These are phyloP conservation scores for Colletotrichum falcatum DNA, from an alignment of 2,329 filamentous ascomycete species.

Conservation along the genomic window DNA sequence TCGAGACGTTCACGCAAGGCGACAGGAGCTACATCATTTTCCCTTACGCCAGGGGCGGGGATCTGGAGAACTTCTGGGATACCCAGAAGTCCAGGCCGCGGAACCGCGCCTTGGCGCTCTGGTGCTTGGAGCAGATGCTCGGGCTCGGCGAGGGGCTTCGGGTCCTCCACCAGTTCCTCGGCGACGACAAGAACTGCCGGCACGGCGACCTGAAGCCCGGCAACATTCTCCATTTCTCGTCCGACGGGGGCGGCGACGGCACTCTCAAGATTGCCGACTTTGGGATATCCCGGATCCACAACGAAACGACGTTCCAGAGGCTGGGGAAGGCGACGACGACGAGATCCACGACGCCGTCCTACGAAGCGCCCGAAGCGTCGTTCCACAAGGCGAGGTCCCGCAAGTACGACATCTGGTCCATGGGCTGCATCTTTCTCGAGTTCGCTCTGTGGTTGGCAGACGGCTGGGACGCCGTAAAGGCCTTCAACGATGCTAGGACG, in stretches of 20 bases:
- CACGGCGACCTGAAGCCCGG: slow-evolving; percentile 3
- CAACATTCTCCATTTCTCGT: neutral
- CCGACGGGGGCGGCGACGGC: neutral
- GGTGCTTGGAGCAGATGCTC: slow-evolving; percentile 7
- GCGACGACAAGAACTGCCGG: neutral
- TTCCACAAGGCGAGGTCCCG: slow-evolving; percentile 31
- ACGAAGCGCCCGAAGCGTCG: neutral
- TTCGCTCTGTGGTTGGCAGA: slow-evolving; percentile 43
- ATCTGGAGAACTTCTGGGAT: neutral
- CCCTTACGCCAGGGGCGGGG: neutral
- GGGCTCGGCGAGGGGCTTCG: neutral
- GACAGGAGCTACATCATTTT: slow-evolving; percentile 4
- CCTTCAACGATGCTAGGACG: neutral
- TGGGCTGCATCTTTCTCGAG: slow-evolving; percentile 46
- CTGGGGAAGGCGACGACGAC: neutral
- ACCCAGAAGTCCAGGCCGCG: neutral
- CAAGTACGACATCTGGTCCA: slow-evolving; percentile 45
- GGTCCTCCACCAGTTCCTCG: neutral
- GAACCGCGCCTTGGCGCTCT: neutral
- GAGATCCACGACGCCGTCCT: neutral
- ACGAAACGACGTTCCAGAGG: neutral
- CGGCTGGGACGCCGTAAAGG: neutral
- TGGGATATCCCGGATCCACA: slow-evolving; percentile 4
- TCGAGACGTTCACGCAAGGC: neutral
- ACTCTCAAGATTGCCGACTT: slow-evolving; percentile 10